phyloP scores from a whole-genome alignment of 257 asterid species.

The Hygrophila difformis region DNA sequence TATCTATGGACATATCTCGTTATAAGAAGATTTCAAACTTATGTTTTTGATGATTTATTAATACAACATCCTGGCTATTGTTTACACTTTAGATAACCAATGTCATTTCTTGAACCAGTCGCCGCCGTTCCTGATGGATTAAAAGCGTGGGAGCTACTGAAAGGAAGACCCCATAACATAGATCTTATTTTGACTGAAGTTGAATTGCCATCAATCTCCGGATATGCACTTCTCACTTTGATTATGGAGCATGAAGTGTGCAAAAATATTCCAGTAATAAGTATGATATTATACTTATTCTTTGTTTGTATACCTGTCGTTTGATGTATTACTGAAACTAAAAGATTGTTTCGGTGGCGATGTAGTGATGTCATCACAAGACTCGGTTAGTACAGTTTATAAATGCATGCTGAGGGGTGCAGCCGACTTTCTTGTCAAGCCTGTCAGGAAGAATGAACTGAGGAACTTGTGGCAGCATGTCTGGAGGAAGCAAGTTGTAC shows the following conservation, averaged over 20 bases:
- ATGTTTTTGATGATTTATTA: too few relatives aligned
- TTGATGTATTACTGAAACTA: neutral
- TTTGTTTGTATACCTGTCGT: constrained; percentile 1
- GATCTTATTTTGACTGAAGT: constrained; percentile 91
- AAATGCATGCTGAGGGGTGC: constrained; percentile 97
- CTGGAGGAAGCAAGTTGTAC: constrained; percentile 95
- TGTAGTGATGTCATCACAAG: constrained; percentile 95
- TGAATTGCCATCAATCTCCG: constrained; percentile 82
- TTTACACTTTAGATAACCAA: too few relatives aligned
- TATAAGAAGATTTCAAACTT: too few relatives aligned
- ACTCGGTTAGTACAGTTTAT: constrained; percentile 84
- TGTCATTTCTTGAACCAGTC: constrained; percentile 47
- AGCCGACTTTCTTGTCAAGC: constrained; percentile 92
- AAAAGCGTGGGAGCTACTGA: constrained; percentile 88
- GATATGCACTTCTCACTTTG: constrained; percentile 84
- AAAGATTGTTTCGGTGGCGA: constrained; percentile 5
- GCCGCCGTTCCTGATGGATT: constrained; percentile 90
- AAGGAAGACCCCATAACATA: constrained; percentile 50
- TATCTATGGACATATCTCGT: too few relatives aligned
- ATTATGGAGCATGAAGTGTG: constrained; percentile 81
- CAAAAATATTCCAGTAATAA: constrained; percentile 91
- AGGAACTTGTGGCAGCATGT: constrained; percentile 98
- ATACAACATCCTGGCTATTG: too few relatives aligned
- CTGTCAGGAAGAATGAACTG: constrained; percentile 84
- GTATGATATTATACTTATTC: constrained; percentile 22